A percentile compares a stretch with the other conserved stretches of the same genome.
Evolutionary conservation across 2,329 filamentous ascomycete species (phyloP).

Genomic region (Berkeleyomyces basicola): DNA sequence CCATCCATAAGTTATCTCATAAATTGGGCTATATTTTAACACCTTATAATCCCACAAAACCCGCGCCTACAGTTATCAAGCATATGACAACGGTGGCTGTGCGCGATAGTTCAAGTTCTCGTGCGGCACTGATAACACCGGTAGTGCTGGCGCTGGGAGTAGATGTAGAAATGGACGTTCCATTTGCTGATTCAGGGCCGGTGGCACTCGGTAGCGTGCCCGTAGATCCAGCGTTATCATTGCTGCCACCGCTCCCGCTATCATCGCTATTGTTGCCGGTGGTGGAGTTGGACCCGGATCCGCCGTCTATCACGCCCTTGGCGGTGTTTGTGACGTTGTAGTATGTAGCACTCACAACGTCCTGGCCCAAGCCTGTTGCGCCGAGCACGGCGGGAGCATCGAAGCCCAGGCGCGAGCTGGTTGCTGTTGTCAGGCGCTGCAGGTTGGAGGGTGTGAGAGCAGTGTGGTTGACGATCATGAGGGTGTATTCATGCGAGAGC

Average conservation of each 20-base stretch:
- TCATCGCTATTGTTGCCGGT: not conserved
- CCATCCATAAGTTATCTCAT: not conserved
- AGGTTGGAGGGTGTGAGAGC: slow-evolving; percentile 17
- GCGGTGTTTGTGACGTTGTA: slow-evolving; percentile 25
- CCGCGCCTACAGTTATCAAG: slow-evolving; percentile 12
- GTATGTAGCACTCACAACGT: slow-evolving; percentile 23
- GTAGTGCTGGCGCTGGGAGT: not conserved
- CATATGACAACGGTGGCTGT: slow-evolving; percentile 10
- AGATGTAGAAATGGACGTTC: not conserved
- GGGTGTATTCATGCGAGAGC: slow-evolving; percentile 25
- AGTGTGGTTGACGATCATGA: slow-evolving; percentile 26
- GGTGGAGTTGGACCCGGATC: not conserved
- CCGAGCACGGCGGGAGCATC: slow-evolving; percentile 19
- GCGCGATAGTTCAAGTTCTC: slow-evolving; percentile 8
- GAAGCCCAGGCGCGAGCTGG: slow-evolving; percentile 21
- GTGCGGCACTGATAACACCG: slow-evolving; percentile 1
- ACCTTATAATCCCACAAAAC: slow-evolving; percentile 11
- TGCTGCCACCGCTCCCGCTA: not conserved
- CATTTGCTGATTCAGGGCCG: not conserved
- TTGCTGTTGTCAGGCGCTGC: slow-evolving; percentile 19
- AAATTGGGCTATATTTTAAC: not conserved
- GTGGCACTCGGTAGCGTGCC: not conserved
- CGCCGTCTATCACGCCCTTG: not conserved
- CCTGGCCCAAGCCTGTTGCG: slow-evolving; percentile 19
- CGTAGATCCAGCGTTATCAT: not conserved